phyloP scores from a whole-genome alignment of 306 rosid species.

The Gynostemma pentaphyllum region DNA sequence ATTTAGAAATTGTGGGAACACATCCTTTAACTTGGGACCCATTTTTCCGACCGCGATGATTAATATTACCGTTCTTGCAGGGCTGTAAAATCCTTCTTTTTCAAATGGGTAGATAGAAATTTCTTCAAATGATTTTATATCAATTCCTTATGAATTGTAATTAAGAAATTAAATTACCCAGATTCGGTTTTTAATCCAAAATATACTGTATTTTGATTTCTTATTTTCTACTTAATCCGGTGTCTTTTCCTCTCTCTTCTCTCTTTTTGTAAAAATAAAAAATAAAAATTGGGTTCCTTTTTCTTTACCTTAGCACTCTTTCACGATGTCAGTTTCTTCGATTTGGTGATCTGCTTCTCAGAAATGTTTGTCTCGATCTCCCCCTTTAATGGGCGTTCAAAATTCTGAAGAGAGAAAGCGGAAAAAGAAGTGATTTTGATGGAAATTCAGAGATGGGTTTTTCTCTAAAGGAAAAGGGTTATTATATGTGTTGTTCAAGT shows the following conservation, averaged over 20 bases:
- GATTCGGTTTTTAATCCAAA: constrained; percentile 3
- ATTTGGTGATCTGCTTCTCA: constrained; percentile 88
- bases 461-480: constrained; percentile 13
- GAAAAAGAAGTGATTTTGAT: constrained; percentile 22
- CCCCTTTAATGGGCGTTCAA: constrained; percentile 27
- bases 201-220: background rate
- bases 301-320: constrained; percentile 44
- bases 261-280: background rate
- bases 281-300: constrained; percentile 7
- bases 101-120: background rate
- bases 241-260: no score
- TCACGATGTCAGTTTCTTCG: constrained; percentile 48
- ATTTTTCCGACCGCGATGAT: constrained; percentile 3
- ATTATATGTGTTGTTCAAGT: background rate
- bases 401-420: constrained; percentile 22
- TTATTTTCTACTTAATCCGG: constrained; percentile 4
- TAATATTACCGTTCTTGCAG: background rate
- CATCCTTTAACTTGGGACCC: background rate
- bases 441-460: constrained; percentile 33
- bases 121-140: no score
- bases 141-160: background rate
- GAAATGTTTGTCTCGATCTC: constrained; percentile 57
- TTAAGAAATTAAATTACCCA: constrained; percentile 5
- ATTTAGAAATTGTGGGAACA: background rate
- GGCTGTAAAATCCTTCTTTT: background rate